Evolutionary conservation across 2,329 filamentous ascomycete species (phyloP), one percentile per base, ranked within the genome.

Genomic region (Trichoderma harzianum): DNA sequence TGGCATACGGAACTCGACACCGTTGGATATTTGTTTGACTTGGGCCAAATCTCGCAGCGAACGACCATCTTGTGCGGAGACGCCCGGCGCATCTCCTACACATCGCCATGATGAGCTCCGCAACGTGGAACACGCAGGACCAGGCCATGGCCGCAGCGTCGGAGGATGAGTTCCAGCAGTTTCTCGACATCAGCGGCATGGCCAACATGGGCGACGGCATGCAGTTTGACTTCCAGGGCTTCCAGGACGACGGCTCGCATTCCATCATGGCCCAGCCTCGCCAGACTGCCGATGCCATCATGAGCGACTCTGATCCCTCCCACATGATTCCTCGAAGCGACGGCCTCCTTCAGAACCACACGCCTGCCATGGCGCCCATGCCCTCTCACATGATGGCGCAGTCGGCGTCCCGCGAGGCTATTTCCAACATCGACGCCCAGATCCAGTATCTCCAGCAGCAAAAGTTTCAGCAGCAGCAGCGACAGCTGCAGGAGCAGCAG

Each of bases 361-460:
- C 87, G 72, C 78, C 84, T 16, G 76, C 84, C 60, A 86, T 89
- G 79, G 83, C 83, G 6, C 82, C 83, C 3, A 84, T 89, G 24
- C 79, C 86, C 32, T 82, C 84, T 16, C 82, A 83, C 71, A 81
- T 83, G 76, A 86, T 84, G 72, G 81, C 79, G 60, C 81, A 82
- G 6, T 73, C 75, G 24, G 73, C 78, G 14, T 82, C 86, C 28
- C 83, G 79, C 75, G 87, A 89, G 73, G 82, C 86, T 72, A 86
- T 91, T 69, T 85, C 85, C 43, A 86, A 88, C 69, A 85, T 91
- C 74, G 89, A 92, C 78, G 88, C 89, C 39, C 89, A 91, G 78
- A 91, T 91, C 72, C 88, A 90, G 72, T 90, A 88, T 75, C 82
- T 91, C 30, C 89, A 91, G 77, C 87, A 90, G 75, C 89, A 91